Base-by-base conservation (phyloP, 305 asterid genomes). In the Solanum hybrid region DNA sequence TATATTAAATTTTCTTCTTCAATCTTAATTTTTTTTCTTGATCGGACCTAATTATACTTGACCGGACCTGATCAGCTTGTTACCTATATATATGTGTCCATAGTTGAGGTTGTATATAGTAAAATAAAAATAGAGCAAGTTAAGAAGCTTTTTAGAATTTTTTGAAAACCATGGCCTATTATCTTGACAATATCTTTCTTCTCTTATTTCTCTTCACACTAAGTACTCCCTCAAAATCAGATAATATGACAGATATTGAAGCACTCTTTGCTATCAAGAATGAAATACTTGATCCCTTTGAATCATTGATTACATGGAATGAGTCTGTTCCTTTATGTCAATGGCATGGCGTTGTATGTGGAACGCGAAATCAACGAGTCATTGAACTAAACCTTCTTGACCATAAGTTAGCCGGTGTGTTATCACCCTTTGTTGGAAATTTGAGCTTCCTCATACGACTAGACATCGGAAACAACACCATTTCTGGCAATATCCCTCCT, bases 271-370 rank as follows among this genome's bases (percentile, higher is more conserved):
- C 40, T 22, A 40, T 84, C 40, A 84, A 45, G 37, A 24, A 29
- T 26, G 14, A 76, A 32, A 17, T 17, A 17, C 0, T 31, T 32
- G 87, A 84, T 45, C 75, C 75, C 2, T 45, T 84, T 84, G 87
- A 64, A 2, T 51, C 71, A 1, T 27, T 84, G 2, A 19, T 0
- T 15, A 0, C 92, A 13, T 92, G 94, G 95, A 92, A 92, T 34
- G 88, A 91, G 12, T 91, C 95, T 22, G 84, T 88, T 73, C 91
- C 90, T 88, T 91, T 92, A 34, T 91, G 93, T 91, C 82, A 88
- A 31, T 93, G 95, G 94, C 77, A 51, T 72, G 94, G 94, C 10
- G 93, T 94, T 29, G 73, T 27, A 34, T 94, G 94, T 60, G 90
- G 90, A 42, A 10, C 1, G 15, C 40, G 37, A 26, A 78, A 40